Base-by-base conservation (phyloP, 1,284 basidiomycete species). In the Leucoagaricus sp. region DNA sequence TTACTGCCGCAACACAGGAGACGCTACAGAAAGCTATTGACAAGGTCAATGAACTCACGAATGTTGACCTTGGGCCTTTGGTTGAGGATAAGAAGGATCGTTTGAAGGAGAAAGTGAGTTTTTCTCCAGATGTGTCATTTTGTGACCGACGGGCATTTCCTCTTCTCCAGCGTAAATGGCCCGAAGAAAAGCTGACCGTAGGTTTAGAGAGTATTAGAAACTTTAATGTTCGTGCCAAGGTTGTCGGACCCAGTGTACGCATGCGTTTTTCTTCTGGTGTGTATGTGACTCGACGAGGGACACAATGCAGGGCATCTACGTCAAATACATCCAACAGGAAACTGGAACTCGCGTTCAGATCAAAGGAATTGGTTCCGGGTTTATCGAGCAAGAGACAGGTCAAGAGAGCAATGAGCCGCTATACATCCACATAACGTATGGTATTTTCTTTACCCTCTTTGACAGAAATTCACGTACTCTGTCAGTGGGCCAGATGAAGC, bases 341-440 rank as follows among this genome's bases (percentile, higher is more conserved):
- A 99, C 96, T 0, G 89, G 90, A 34, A 96, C 95, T 13, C 84
- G 96, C 60, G 96, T 98, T n/a, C 96, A 99, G 72, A 98, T 99
- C 69, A 98, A 98, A 72, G 96, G 96, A 10, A 64, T 88, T 15
- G 97, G 97, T 0, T 96, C 94, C 17, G 97, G 96, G 0, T 99
- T 97, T 70, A 86, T 96, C 63, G 96, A 99, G 68, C 87, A 88
- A 65, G 96, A 98, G 62, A 97, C 95, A 0, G 93, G 94, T 0
- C 79, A 86, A 64, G 96, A 98, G 74, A 96, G 98, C 67, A 92
- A 94, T 1, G 91, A 97, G 84, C 94, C 71, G 10, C 58, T 75
- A 34, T 76, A 96, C 71, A 94, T 97, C 64, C 92, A 94, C 65
- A 92, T 96, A 64, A 94, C 93, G 93, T 94, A 65, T 38, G 85